Percentiles rank a stretch among this genome's conserved stretches.
Conservation (phyloP, 1,284 basidiomycete genomes). For the Pulchroboletus neoregius region DNA sequence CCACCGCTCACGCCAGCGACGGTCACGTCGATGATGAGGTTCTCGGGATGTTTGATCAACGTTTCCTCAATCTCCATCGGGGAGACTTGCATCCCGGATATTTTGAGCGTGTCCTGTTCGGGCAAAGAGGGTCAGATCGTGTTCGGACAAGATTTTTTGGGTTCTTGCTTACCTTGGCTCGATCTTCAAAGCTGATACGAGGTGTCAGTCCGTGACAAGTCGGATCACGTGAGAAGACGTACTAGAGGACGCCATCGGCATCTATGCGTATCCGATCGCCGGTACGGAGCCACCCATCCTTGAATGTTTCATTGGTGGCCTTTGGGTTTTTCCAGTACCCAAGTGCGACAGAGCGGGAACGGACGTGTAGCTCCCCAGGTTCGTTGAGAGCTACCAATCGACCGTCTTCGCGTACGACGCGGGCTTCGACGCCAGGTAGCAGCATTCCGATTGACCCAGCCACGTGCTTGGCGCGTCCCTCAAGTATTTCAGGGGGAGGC, state of each 20-base stretch:
- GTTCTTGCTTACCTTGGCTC: slow-evolving; percentile 25
- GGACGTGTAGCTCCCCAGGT: slow-evolving; percentile 62
- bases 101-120: slow-evolving; percentile 66
- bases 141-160: not conserved
- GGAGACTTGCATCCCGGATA: slow-evolving; percentile 71
- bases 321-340: slow-evolving; percentile 71
- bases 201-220: not conserved
- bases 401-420: slow-evolving; percentile 59
- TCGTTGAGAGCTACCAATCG: slow-evolving; percentile 52
- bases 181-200: slow-evolving; percentile 24
- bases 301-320: slow-evolving; percentile 62
- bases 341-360: slow-evolving; percentile 48
- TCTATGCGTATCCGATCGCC: slow-evolving; percentile 66
- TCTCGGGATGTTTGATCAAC: slow-evolving; percentile 54
- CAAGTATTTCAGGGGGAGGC: slow-evolving; percentile 46
- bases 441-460: slow-evolving; percentile 55
- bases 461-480: slow-evolving; percentile 40
- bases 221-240: slow-evolving; percentile 23
- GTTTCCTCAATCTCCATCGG: slow-evolving; percentile 69
- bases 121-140: slow-evolving; percentile 3
- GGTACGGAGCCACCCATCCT: slow-evolving; percentile 66
- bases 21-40: slow-evolving; percentile 54
- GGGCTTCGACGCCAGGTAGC: slow-evolving; percentile 58
- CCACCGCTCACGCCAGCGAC: slow-evolving; percentile 71
- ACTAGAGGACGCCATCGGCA: slow-evolving; percentile 61